Evolutionary conservation across 2,329 filamentous ascomycete genomes (phyloP), one percentile per base, ranked within the genome.

Genomic region (Clonostachys rhizophaga): DNA sequence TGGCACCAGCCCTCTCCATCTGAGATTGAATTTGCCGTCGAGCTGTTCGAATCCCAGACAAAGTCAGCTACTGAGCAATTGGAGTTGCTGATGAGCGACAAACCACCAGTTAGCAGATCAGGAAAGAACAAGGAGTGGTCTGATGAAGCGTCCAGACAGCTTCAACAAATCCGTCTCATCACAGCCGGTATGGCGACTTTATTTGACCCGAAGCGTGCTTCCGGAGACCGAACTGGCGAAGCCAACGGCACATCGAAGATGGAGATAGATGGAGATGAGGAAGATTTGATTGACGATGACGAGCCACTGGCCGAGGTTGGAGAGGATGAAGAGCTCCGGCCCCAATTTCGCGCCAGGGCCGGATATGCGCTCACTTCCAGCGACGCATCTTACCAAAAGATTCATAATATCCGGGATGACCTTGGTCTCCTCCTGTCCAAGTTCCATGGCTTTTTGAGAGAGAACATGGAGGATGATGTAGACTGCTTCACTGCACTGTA

Each of bases 81-180:
- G 12, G 80, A 82, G 52, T 80, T 85, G 8, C 76, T 99, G n/a
- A 95, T 90, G 60, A 85, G 88, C 51, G 84, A 89, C 42, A 80
- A 86, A 35, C 86, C 91, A 2, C 86, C 84, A 3, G 86, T 97
- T 46, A 95, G 91, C 65, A 82, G 92, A 48, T 92, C 91, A 55
- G 94, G 94, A 36, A 96, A 92, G 63, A 95, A 95, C 56, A 99
- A 97, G 67, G 92, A 96, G 58, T 99, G 94, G 94, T 96, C 92
- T 0, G 94, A 99, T 63, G 95, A 99, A 63, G 86, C 97, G 30
- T 92, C 91, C 3, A 78, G 94, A 47, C 90, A 96, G 54, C 77
- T 99, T 48, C 89, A 92, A 12, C 84, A 96, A 45, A 75, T 99
- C 13, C 80, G 92, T 33, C 76, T 99, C n/a, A 83, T 96, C 41